Base-by-base conservation (phyloP, 305 asterid genomes). In the Fraxinus latifolia region DNA sequence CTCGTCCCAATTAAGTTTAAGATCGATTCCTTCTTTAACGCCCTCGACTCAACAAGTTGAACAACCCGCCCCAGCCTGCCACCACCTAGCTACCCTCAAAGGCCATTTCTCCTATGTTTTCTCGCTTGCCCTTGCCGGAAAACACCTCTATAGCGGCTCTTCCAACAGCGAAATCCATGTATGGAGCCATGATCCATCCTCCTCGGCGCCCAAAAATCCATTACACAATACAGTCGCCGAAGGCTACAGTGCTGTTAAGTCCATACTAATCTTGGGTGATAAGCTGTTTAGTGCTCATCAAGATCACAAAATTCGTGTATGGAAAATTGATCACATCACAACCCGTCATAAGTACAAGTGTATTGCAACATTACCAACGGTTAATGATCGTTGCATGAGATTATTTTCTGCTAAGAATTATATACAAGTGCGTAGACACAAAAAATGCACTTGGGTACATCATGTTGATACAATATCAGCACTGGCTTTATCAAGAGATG, bases 291-390 rank as follows among this genome's bases (percentile, higher is more conserved):
- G 93, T 1, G 94, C 97, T 1, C 97, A 95, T 84, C 94, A 92
- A 33, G 98, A 95, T 79, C 94, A 91, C 85, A 90, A 83, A 79
- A 95, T 94, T 29, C 93, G 98, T 0, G 94, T 91, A 0, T 95
- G 98, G 98, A 91, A 83, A 73, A 85, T 87, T 6, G 89, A 87
- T 25, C 36, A 19, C 39, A 25, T 74, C 1, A 3, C 60, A 0
- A 44, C 47, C 47, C 47, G 15, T 6, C 76, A 81, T 1, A 84
- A 62, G 6, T 85, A 87, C 88, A 92, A 84, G 74, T 84, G 93
- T 19, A 77, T 89, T 1, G 82, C 96, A 0, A 91, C 96, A 0
- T 71, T 95, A 12, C 99, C 99, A 2, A 95, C 97, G 0, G 33
- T 87, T 0, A 83, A 83, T 29, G 99, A 95, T 84, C 87, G 98